These are phyloP conservation scores for Tubosaeta sp. DNA, from an alignment of 768 basidiomycete genomes.

Conservation along the genomic window DNA sequence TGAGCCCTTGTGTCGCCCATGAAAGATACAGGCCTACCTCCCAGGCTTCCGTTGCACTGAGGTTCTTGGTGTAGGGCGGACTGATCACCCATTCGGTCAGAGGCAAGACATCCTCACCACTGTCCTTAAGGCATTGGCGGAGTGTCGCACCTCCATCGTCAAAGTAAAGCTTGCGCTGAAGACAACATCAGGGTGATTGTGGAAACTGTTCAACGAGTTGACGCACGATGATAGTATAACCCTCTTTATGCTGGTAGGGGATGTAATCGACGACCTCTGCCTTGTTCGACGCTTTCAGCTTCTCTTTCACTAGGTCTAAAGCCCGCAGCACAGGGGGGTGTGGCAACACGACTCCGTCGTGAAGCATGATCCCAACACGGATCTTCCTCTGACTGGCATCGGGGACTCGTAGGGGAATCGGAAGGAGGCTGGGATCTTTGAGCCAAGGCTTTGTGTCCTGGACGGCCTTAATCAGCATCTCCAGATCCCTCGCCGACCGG, in stretches of 20 bases:
- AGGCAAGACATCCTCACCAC: constrained; percentile 35
- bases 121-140: constrained; percentile 18
- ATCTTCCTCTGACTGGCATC: constrained; percentile 28
- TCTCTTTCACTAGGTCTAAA: constrained; percentile 33
- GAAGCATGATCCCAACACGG: constrained; percentile 26
- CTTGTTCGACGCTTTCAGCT: constrained; percentile 29
- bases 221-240: constrained; percentile 30
- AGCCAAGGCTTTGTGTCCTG: constrained; percentile 38
- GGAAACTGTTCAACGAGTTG: not conserved
- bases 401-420: constrained; percentile 24
- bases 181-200: not conserved
- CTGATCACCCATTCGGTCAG: constrained; percentile 36
- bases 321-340: constrained; percentile 41
- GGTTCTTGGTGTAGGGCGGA: constrained; percentile 21
- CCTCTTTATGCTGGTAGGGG: constrained; percentile 34
- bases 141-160: constrained; percentile 34
- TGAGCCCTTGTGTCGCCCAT: not conserved
- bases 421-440: constrained; percentile 33
- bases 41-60: constrained; percentile 26
- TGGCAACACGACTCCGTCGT: constrained; percentile 36
- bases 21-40: constrained; percentile 17
- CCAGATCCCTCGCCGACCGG: constrained; percentile 23
- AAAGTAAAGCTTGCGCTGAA: constrained; percentile 35
- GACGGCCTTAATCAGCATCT: constrained; percentile 16
- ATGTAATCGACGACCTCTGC: constrained; percentile 36